A percentile compares a stretch with the other conserved stretches of the same genome.
Evolutionary conservation across 352 stramenopile genomes (phyloP).

Genomic region (Globisporangium middletonii): DNA sequence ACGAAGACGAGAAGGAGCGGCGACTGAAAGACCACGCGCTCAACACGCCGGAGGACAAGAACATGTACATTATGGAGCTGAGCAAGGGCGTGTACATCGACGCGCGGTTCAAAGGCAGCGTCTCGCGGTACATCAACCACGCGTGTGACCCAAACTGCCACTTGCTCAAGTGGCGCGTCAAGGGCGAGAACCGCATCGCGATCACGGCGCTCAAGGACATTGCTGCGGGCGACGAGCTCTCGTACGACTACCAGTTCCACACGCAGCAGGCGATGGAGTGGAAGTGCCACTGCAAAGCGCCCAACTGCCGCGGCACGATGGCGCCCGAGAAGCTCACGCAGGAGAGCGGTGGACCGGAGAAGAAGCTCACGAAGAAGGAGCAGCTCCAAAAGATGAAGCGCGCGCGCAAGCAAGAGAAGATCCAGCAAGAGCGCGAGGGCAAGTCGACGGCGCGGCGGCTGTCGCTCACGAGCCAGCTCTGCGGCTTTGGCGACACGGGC

Average conservation of each 20-base stretch:
- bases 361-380: constrained; percentile 84
- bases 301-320: constrained; percentile 84
- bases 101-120: constrained; percentile 89
- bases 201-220: constrained; percentile 92
- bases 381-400: constrained; percentile 61
- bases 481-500: constrained; percentile 35
- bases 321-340: constrained; percentile 74
- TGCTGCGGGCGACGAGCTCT: constrained; percentile 84
- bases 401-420: constrained; percentile 54
- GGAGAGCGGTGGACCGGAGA: constrained; percentile 18
- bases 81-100: constrained; percentile 93
- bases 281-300: constrained; percentile 81
- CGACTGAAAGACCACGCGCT: constrained; percentile 79
- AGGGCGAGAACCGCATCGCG: constrained; percentile 88
- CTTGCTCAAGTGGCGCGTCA: constrained; percentile 93
- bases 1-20: constrained; percentile 88
- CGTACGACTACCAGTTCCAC: constrained; percentile 95
- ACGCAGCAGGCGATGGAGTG: constrained; percentile 82
- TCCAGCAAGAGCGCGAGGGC: constrained; percentile 57
- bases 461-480: constrained; percentile 56
- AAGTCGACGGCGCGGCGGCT: constrained; percentile 59
- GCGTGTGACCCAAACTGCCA: constrained; percentile 95
- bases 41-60: constrained; percentile 91
- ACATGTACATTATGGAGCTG: constrained; percentile 96
- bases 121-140: constrained; percentile 97